A percentile compares a stretch with the other conserved stretches of the same genome.
Evolutionary conservation across 2,329 filamentous ascomycete genomes (phyloP).

Genomic region (Claviceps spartinae): DNA sequence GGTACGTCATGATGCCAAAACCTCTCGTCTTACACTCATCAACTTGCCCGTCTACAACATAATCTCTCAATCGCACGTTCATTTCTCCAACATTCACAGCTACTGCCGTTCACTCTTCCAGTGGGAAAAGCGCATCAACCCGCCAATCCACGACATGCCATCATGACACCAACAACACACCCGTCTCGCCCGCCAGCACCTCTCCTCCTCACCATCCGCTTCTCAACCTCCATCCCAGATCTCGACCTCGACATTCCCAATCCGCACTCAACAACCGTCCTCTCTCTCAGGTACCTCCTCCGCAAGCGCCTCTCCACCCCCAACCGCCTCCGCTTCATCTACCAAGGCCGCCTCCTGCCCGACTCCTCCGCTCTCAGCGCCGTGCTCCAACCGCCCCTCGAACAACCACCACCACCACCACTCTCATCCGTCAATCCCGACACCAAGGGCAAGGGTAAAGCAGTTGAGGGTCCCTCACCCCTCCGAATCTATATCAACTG

Average conservation of each 20-base stretch:
- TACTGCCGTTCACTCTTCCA: background rate
- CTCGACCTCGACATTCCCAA: constrained; percentile 61
- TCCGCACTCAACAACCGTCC: constrained; percentile 56
- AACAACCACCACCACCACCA: constrained; percentile 35
- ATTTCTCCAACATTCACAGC: background rate
- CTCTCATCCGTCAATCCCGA: constrained; percentile 14
- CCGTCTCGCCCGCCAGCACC: constrained; percentile 4
- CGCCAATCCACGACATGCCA: background rate
- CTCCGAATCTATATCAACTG: constrained; percentile 78
- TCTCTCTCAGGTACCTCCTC: constrained; percentile 71
- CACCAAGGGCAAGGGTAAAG: constrained; percentile 43
- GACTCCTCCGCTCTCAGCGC: constrained; percentile 55
- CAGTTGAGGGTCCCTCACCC: constrained; percentile 20
- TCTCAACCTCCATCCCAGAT: constrained; percentile 75
- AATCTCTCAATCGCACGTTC: no score
- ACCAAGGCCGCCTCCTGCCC: constrained; percentile 73
- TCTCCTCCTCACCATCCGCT: constrained; percentile 75
- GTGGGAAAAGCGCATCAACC: background rate
- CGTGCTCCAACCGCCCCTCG: constrained; percentile 52
- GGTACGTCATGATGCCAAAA: background rate
- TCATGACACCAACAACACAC: constrained; percentile 9
- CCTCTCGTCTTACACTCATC: background rate
- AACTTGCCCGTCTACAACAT: background rate
- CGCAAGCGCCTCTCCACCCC: constrained; percentile 56
- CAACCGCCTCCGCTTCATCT: constrained; percentile 74